Evolutionary conservation across 2,329 filamentous ascomycete genomes (phyloP), one percentile per base, ranked within the genome.

Genomic region (Fusarium aywerte): DNA sequence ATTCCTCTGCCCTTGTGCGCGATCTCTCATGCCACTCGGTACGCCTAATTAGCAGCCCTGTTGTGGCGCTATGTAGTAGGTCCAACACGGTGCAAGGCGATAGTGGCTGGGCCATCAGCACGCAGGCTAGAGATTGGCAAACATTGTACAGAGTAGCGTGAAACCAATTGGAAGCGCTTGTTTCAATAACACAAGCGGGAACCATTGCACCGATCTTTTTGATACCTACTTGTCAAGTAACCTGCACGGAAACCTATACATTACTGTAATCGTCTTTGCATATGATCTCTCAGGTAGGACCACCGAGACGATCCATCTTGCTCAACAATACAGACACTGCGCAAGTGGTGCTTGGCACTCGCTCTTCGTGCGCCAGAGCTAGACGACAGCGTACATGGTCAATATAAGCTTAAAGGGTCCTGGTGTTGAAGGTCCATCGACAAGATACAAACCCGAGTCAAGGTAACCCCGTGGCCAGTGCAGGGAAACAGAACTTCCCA

Each of bases 351-450:
- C 47, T 55, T 56, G 36, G 29, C 21, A 31, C 39, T 56, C 45
- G 67, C 39, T 57, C 35, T 29, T 58, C 50, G 58, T 61, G 32
- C 58, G 44, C 52, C 12, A 38, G 40, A 16, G 39, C 39, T 51
- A 53, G 57, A 54, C 35, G 44, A 54, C 40, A 36, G 52, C 42
- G 55, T 56, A 68, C 58, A 59, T 50, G 38, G 65, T 60, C 63
- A 49, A 73, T 68, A 73, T 73, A 73, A 73, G 71, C 68, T 73
- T 73, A 73, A 73, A 69, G 51, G 23, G 47, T 44, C 43, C 47
- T 65, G 42, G 40, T 44, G 38, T 52, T 58, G 36, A 51, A 39
- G 48, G 40, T 42, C 55, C 49, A 50, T 56, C 29, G 35, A 55
- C 25, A 42, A 58, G 21, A 66, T 58, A 58, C 58, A 67, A 47